A percentile compares a stretch with the other conserved stretches of the same genome.
Conservation (phyloP, 495 filamentous ascomycete genomes). For the Aspergillus affinis region DNA sequence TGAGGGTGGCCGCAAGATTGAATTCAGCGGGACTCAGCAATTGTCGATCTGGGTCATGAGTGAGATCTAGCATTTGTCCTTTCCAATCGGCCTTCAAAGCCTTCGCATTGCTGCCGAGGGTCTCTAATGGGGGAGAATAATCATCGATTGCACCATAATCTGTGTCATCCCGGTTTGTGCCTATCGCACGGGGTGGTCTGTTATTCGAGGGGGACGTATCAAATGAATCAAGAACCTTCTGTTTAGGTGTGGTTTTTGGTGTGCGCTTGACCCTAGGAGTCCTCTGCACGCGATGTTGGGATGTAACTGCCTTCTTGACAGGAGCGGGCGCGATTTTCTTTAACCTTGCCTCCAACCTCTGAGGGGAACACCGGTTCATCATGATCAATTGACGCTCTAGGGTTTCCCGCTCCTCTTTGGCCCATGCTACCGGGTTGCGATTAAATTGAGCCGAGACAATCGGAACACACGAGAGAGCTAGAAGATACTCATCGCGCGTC, state of each 20-base stretch:
- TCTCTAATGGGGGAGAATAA: constrained; percentile 69
- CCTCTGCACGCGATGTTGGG: constrained; percentile 33
- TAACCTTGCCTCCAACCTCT: constrained; percentile 30
- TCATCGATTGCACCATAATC: constrained; percentile 79
- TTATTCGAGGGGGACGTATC: constrained; percentile 36
- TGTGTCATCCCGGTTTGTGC: constrained; percentile 76
- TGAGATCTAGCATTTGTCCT: constrained; percentile 75
- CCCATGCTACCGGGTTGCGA: constrained; percentile 58
- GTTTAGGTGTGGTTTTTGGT: constrained; percentile 48
- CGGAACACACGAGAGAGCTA: constrained; percentile 66
- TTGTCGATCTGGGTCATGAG: constrained; percentile 71
- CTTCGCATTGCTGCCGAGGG: constrained; percentile 64
- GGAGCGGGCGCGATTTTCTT: constrained; percentile 53
- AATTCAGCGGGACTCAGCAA: constrained; percentile 81
- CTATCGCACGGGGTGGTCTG: constrained; percentile 43
- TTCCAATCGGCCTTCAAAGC: constrained; percentile 86
- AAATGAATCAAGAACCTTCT: constrained; percentile 45
- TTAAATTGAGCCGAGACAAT: constrained; percentile 59
- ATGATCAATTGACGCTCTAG: constrained; percentile 50
- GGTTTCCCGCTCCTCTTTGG: constrained; percentile 61
- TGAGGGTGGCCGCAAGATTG: constrained; percentile 72
- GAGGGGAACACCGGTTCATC: constrained; percentile 43
- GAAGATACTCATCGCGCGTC: constrained; percentile 65
- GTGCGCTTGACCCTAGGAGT: constrained; percentile 45
- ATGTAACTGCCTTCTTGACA: constrained; percentile 28